Evolutionary conservation across 345 rosid species (phyloP).

Genomic region (Gossypium ekmanianum): DNA sequence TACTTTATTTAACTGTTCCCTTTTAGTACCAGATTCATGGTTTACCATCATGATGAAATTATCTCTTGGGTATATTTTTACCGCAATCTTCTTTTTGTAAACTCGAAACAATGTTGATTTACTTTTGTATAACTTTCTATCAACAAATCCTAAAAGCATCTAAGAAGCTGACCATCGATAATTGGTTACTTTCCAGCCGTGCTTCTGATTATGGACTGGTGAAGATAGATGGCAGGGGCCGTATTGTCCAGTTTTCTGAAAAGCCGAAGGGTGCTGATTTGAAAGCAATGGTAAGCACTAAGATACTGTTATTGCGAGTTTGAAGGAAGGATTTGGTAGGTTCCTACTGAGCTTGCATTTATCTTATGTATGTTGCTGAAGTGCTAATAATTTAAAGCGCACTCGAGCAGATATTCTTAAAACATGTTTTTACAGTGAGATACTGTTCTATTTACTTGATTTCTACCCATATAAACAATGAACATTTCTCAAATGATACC

Average conservation of each 20-base stretch:
- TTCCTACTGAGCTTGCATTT: background rate
- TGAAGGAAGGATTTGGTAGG: background rate
- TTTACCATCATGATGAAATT: background rate
- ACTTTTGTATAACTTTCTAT: background rate
- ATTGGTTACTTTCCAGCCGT: conserved; percentile 47
- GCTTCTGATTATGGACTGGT: conserved; percentile 92
- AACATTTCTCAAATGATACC: background rate
- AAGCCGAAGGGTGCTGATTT: conserved; percentile 79
- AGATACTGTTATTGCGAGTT: background rate
- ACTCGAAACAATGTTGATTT: background rate
- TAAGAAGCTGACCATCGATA: conserved; percentile 11
- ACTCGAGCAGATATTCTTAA: background rate
- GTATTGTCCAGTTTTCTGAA: conserved; percentile 66
- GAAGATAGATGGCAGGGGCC: conserved; percentile 69
- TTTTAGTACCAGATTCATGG: background rate
- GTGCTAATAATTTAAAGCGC: background rate
- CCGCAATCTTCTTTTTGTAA: no score
- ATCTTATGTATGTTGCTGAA: background rate
- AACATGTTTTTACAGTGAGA: background rate
- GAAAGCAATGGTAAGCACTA: conserved; percentile 66
- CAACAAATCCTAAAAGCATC: background rate
- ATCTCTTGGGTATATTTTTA: background rate
- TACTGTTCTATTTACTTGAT: background rate
- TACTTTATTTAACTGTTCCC: background rate
- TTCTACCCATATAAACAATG: background rate